phyloP scores from a whole-genome alignment of 2,329 filamentous ascomycete genomes.

The Pyricularia grisea region DNA sequence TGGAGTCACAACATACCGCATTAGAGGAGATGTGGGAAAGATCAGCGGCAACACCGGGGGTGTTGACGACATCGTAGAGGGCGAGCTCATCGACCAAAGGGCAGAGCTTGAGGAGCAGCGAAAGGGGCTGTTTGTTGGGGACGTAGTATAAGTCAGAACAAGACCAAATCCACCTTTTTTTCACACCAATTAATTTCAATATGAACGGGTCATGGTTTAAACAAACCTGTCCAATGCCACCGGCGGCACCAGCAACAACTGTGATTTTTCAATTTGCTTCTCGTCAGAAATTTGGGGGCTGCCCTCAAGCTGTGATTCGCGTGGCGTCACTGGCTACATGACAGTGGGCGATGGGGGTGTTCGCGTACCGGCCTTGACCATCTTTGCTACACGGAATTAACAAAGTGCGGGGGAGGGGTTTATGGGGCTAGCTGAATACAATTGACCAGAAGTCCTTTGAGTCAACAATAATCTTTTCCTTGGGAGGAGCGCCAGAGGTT shows the following conservation, averaged over 20 bases:
- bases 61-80: constrained; percentile 99
- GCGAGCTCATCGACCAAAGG: constrained; percentile 85
- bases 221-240: constrained; percentile 93
- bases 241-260: constrained; percentile 90
- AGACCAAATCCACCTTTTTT: neutral
- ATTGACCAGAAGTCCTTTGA: neutral
- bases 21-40: constrained; percentile 93
- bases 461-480: neutral
- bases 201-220: neutral
- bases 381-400: constrained; percentile 15
- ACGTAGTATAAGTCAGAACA: neutral
- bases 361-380: constrained; percentile 28
- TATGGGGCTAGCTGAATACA: neutral
- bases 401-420: constrained; percentile 16
- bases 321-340: neutral
- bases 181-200: neutral
- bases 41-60: constrained; percentile 89
- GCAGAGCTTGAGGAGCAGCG: constrained; percentile 87
- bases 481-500: neutral
- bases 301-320: neutral
- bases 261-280: constrained; percentile 9
- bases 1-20: constrained; percentile 45
- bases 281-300: neutral
- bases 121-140: constrained; percentile 61
- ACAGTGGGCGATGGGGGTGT: neutral